These are phyloP conservation scores for Penicillium argentinense DNA, from an alignment of 495 filamentous ascomycete species.

Conservation along the genomic window DNA sequence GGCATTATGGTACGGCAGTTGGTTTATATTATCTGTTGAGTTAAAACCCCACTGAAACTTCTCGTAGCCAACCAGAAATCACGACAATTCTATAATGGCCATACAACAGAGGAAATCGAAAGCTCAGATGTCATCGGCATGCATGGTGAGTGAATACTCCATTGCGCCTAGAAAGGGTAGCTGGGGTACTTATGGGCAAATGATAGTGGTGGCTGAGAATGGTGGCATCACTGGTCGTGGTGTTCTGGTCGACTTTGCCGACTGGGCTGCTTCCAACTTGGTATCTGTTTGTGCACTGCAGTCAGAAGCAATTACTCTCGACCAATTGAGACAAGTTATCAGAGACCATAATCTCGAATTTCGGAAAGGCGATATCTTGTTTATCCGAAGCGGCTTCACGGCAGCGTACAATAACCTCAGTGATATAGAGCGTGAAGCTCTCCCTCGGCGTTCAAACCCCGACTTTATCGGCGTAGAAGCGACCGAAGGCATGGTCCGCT, in stretches of 20 bases:
- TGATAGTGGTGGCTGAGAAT: conserved; percentile 22
- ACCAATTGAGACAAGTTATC: conserved; percentile 31
- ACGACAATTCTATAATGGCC: conserved; percentile 59
- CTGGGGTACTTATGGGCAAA: conserved; percentile 1
- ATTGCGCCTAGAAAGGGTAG: neutral
- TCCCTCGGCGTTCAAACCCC: conserved; percentile 17
- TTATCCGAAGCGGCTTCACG: conserved; percentile 48
- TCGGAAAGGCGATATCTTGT: conserved; percentile 47
- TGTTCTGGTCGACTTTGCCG: conserved; percentile 52
- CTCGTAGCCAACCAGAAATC: conserved; percentile 42
- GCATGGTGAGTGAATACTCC: conserved; percentile 31
- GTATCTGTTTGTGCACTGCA: conserved; percentile 28
- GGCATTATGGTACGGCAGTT: conserved; percentile 37
- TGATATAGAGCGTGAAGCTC: conserved; percentile 20
- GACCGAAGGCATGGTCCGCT: conserved; percentile 33
- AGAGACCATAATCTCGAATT: conserved; percentile 35
- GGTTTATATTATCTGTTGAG: neutral
- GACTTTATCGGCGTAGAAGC: conserved; percentile 42
- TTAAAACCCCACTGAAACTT: neutral
- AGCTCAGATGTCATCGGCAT: conserved; percentile 30
- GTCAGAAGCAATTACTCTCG: conserved; percentile 33
- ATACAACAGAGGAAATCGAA: conserved; percentile 56
- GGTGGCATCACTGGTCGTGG: conserved; percentile 48
- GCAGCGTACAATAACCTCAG: conserved; percentile 30
- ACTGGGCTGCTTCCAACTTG: conserved; percentile 39